Percentiles rank a stretch among this genome's conserved stretches.
These are phyloP conservation scores for Echium plantagineum DNA, from an alignment of 257 asterid genomes.

Conservation along the genomic window DNA sequence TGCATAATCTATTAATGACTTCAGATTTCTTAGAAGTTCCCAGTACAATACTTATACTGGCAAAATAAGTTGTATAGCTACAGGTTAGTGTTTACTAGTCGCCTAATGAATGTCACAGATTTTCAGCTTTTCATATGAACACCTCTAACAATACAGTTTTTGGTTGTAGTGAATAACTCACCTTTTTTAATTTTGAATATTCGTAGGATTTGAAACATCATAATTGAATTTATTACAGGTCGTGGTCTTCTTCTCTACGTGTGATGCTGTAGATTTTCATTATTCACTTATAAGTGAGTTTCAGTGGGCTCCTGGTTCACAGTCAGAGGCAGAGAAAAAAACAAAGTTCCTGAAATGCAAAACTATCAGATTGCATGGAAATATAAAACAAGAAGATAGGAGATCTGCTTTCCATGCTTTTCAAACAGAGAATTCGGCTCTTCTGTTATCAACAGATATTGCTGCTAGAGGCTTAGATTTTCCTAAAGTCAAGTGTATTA, in stretches of 20 bases:
- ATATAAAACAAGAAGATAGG: slow-evolving; percentile 80
- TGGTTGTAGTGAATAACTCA: background rate
- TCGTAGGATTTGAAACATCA: background rate
- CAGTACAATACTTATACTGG: background rate
- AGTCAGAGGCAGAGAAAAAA: slow-evolving; percentile 39
- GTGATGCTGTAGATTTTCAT: slow-evolving; percentile 94
- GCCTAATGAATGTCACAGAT: background rate
- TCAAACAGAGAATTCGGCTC: slow-evolving; percentile 76
- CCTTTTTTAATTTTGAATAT: background rate
- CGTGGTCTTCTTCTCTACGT: slow-evolving; percentile 88
- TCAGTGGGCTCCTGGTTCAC: slow-evolving; percentile 34
- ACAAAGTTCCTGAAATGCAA: slow-evolving; percentile 61
- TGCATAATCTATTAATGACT: background rate
- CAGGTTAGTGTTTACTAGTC: no score
- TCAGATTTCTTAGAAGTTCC: no score
- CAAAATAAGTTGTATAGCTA: background rate
- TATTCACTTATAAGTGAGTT: slow-evolving; percentile 54
- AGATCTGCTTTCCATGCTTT: slow-evolving; percentile 70
- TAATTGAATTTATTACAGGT: slow-evolving; percentile 33
- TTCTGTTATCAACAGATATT: slow-evolving; percentile 83
- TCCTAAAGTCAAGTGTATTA: slow-evolving; percentile 88
- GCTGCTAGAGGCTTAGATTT: slow-evolving; percentile 95
- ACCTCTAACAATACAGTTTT: background rate
- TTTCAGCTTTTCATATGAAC: background rate
- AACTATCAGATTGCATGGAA: slow-evolving; percentile 70